These are phyloP conservation scores for Mucor sp. DNA, from an alignment of 371 early-diverging fungal species.

Conservation along the genomic window DNA sequence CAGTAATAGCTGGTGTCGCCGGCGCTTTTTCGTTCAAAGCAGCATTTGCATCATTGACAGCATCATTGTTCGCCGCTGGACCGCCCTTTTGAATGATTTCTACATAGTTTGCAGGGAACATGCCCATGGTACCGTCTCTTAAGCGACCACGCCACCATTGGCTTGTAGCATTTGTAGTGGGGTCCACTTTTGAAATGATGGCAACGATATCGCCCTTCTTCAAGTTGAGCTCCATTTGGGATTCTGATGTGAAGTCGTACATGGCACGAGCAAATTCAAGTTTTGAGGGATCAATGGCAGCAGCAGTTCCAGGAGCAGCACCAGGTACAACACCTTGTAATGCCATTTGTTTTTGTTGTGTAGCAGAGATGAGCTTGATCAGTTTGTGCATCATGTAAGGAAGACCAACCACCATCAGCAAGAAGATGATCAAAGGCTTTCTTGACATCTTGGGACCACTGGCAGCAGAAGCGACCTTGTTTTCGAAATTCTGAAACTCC, in stretches of 20 bases:
- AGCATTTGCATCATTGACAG: constrained; percentile 1
- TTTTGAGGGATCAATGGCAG: constrained; percentile 46
- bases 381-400: constrained; percentile 93
- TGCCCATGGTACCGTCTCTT: constrained; percentile 80
- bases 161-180: constrained; percentile 67
- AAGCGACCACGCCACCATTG: constrained; percentile 94
- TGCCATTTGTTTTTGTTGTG: constrained; percentile 32
- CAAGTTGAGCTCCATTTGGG: constrained; percentile 79
- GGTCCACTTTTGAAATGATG: constrained; percentile 74
- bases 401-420: constrained; percentile 84
- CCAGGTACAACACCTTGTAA: constrained; percentile 7
- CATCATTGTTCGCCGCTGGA: not conserved
- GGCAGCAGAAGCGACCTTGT: constrained; percentile 33
- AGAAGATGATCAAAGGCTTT: constrained; percentile 82
- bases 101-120: constrained; percentile 93
- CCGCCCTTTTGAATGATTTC: constrained; percentile 37
- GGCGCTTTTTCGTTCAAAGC: constrained; percentile 1
- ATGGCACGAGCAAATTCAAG: constrained; percentile 89
- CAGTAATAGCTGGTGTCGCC: not conserved
- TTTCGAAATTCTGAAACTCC: constrained; percentile 71
- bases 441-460: constrained; percentile 50
- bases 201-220: constrained; percentile 88
- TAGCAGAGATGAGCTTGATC: constrained; percentile 64
- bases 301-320: not conserved
- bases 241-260: constrained; percentile 81